Evolutionary conservation across 148 eudicot species (phyloP).

Genomic region (Vaccinium darrowii): DNA sequence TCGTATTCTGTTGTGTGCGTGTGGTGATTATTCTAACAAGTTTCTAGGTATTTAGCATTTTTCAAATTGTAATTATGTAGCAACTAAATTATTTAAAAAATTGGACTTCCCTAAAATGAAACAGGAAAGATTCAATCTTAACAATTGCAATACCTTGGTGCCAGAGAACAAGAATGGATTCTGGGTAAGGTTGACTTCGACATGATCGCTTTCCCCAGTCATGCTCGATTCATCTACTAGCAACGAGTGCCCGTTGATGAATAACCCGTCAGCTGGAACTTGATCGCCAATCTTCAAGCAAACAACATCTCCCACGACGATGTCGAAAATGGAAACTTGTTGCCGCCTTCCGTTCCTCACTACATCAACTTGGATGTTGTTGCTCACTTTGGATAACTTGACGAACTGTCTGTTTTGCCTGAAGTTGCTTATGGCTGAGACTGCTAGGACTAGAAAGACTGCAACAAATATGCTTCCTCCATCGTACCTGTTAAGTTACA

Average conservation of each 20-base stretch:
- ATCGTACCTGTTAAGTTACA: conserved; percentile 16
- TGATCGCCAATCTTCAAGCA: conserved; percentile 17
- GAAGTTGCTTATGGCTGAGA: background rate
- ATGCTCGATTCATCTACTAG: conserved; percentile 12
- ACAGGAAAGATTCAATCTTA: too few species aligned
- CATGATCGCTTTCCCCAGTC: conserved; percentile 8
- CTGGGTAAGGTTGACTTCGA: background rate
- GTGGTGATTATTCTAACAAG: too few species aligned
- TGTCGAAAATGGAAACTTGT: background rate
- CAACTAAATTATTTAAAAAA: too few species aligned
- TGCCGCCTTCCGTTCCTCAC: background rate
- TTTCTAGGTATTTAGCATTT: too few species aligned
- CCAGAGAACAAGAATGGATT: conserved; percentile 6
- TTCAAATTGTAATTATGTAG: too few species aligned
- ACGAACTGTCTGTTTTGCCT: background rate
- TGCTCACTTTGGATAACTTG: conserved; percentile 6
- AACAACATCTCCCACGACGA: conserved; percentile 6
- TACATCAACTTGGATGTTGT: conserved; percentile 2
- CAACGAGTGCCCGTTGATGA: conserved; percentile 5
- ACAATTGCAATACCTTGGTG: too few species aligned
- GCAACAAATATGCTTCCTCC: conserved; percentile 27
- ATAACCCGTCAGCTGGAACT: conserved; percentile 17
- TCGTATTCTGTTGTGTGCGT: too few species aligned
- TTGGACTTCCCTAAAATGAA: too few species aligned
- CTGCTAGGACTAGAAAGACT: conserved; percentile 1